phyloP scores from a whole-genome alignment of 2,329 filamentous ascomycete genomes.

The Calonectria henricotiae region DNA sequence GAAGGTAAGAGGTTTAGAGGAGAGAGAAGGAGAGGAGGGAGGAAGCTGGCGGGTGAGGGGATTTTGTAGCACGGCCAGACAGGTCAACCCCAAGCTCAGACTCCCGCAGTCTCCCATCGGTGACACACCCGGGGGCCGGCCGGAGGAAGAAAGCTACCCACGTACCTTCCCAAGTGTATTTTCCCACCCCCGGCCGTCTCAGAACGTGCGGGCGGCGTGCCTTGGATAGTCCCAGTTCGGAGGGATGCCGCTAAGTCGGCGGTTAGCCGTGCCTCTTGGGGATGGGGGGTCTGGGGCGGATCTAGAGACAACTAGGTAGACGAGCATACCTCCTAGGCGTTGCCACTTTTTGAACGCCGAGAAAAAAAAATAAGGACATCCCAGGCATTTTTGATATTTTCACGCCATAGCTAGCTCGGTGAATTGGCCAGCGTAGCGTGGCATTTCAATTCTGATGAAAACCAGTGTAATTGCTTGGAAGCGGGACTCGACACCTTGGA shows the following conservation, averaged over 20 bases:
- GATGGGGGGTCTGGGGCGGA: constrained; percentile 47
- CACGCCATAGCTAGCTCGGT: constrained; percentile 31
- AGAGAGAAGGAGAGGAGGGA: constrained; percentile 47
- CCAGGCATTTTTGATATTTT: constrained; percentile 24
- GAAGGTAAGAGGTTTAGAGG: constrained; percentile 44
- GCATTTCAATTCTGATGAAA: not conserved
- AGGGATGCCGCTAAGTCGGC: constrained; percentile 35
- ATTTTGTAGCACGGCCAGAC: constrained; percentile 49
- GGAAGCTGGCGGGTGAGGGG: constrained; percentile 49
- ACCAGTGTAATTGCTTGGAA: constrained; percentile 30
- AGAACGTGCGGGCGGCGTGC: constrained; percentile 21
- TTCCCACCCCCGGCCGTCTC: constrained; percentile 24
- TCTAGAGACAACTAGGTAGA: constrained; percentile 28
- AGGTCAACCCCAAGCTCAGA: constrained; percentile 39
- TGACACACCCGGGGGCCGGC: constrained; percentile 51
- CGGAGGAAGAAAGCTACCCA: constrained; percentile 45
- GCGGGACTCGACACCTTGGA: constrained; percentile 43
- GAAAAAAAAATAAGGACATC: constrained; percentile 24
- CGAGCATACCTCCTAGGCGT: constrained; percentile 37
- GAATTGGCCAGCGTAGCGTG: constrained; percentile 21
- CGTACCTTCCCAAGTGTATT: constrained; percentile 18
- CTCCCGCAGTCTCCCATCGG: constrained; percentile 43
- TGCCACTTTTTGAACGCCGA: constrained; percentile 30
- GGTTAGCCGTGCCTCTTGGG: constrained; percentile 47
- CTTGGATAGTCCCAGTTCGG: constrained; percentile 31